Evolutionary conservation across 495 filamentous ascomycete genomes (phyloP).

Genomic region (Xylaria palmicola): DNA sequence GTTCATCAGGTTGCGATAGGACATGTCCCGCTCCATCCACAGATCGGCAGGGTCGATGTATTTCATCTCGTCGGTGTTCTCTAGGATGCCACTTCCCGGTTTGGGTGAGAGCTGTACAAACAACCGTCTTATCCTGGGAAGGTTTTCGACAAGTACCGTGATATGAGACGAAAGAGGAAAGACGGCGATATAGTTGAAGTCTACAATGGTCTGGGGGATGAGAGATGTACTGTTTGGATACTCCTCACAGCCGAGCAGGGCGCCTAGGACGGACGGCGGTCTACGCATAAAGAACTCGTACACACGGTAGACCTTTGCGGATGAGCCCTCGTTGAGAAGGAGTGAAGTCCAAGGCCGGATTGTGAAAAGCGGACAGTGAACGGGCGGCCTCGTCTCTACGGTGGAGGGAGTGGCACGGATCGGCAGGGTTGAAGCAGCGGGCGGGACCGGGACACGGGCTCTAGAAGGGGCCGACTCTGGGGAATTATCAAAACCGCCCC

Average conservation of each 20-base stretch:
- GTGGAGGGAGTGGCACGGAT: no score
- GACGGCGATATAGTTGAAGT: conserved; percentile 48
- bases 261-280: conserved; percentile 40
- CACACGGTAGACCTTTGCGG: conserved; percentile 33
- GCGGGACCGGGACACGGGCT: conserved; percentile 1
- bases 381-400: conserved; percentile 13
- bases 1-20: conserved; percentile 40
- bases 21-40: conserved; percentile 47
- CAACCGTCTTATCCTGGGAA: conserved; percentile 41
- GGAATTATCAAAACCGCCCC: neutral
- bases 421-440: no score
- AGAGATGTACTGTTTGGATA: conserved; percentile 30
- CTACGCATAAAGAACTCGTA: conserved; percentile 40
- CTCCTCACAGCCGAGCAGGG: conserved; percentile 37
- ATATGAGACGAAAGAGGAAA: conserved; percentile 46
- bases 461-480: neutral
- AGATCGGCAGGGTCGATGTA: conserved; percentile 38
- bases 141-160: conserved; percentile 27
- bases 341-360: conserved; percentile 41
- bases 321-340: conserved; percentile 46
- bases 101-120: conserved; percentile 47
- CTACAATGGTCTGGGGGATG: conserved; percentile 35
- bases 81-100: conserved; percentile 34
- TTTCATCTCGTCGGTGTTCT: conserved; percentile 35
- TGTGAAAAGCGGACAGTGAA: conserved; percentile 34